Base-by-base conservation (phyloP, 2,329 filamentous ascomycete genomes). In the Neonectria punicea region DNA sequence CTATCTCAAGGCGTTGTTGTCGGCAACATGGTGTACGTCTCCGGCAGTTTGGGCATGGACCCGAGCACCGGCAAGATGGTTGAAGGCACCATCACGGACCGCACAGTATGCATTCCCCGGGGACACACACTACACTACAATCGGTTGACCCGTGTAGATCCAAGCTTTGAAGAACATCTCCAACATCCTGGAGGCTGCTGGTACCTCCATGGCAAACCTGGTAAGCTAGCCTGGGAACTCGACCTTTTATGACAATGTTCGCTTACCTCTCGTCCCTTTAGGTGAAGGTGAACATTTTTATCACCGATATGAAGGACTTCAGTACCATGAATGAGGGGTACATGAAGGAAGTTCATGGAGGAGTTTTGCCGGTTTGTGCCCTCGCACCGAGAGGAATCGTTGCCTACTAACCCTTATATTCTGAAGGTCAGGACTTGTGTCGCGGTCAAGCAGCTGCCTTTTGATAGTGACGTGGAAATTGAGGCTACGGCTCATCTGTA, bases 221-320 rank as follows among this genome's bases (percentile, higher is more conserved):
- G 47, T 50, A 50, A 2, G 25, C 10, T 49, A n/a, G n/a, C n/a
- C n/a, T n/a, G n/a, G n/a, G n/a, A n/a, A n/a, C n/a, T n/a, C n/a
- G n/a, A n/a, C n/a, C n/a, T n/a, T n/a, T n/a, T n/a, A n/a, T n/a
- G n/a, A n/a, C n/a, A n/a, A n/a, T n/a, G n/a, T n/a, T n/a, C n/a
- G n/a, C n/a, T n/a, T n/a, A n/a, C n/a, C n/a, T n/a, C n/a, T n/a
- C n/a, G n/a, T n/a, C n/a, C n/a, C n/a, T n/a, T n/a, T n/a, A 58
- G 55, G 55, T 50, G 18, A 61, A 65, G 91, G 92, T 0, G 91
- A 94, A 73, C 94, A 93, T 75, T 90, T 92, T 78, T 34, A n/a
- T 59, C 22, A 41, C 32, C 6, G 46, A 59, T n/a, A 59, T 59
- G 56, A 20, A 8, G 11, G n/a, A 59, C 46, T 51, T 51, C 30